These are phyloP conservation scores for Ustilago curta DNA, from an alignment of 1,284 basidiomycete genomes.

Conservation along the genomic window DNA sequence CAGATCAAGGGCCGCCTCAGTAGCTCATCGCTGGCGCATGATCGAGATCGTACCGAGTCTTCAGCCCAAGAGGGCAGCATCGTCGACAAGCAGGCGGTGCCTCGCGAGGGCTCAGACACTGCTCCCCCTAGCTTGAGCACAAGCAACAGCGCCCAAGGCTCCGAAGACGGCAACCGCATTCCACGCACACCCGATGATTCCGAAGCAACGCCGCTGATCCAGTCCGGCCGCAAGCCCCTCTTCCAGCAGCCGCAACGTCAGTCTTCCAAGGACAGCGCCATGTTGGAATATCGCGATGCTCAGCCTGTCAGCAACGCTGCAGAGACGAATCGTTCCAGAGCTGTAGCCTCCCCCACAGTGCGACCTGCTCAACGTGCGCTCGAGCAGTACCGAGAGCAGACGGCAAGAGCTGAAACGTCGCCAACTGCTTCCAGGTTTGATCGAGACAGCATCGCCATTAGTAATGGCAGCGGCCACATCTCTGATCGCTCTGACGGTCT, in stretches of 20 bases:
- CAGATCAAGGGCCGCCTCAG: not conserved
- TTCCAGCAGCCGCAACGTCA: conserved; percentile 12
- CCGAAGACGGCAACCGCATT: conserved; percentile 43
- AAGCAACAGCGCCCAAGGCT: conserved; percentile 42
- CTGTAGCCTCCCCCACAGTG: conserved; percentile 10
- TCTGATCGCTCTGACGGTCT: conserved; percentile 17
- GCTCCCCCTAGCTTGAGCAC: conserved; percentile 39
- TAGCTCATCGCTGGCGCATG: conserved; percentile 13
- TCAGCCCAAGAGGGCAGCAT: conserved; percentile 42
- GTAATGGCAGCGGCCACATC: conserved; percentile 1
- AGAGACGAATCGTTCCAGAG: conserved; percentile 5
- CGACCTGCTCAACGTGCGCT: conserved; percentile 50
- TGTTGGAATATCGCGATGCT: conserved; percentile 18
- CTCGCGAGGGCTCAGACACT: conserved; percentile 45
- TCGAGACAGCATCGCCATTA: not conserved
- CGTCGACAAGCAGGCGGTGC: conserved; percentile 40
- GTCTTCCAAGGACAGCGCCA: not conserved
- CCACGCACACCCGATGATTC: conserved; percentile 48
- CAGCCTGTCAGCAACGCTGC: conserved; percentile 1
- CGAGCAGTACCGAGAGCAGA: conserved; percentile 38
- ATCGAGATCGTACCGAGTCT: conserved; percentile 25
- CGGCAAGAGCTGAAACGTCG: conserved; percentile 10
- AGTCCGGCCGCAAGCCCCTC: conserved; percentile 4
- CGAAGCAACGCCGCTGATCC: conserved; percentile 15
- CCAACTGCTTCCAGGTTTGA: conserved; percentile 15